A percentile compares a stretch with the other conserved stretches of the same genome.
Evolutionary conservation across 441 rosid species (phyloP).

Genomic region (Codiaeum variegatum): DNA sequence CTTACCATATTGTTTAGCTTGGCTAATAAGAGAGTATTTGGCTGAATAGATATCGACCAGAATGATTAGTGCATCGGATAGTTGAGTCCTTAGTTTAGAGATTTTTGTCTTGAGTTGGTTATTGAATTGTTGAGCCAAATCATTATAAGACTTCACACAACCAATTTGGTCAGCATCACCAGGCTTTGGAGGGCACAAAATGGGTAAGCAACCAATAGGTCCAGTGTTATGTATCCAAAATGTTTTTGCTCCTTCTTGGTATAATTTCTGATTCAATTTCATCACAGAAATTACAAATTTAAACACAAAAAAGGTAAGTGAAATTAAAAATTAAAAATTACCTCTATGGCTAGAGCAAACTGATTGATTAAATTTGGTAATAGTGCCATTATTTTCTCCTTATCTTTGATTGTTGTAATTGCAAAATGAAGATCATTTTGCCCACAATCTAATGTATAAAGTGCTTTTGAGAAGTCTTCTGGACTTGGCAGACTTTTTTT

Average conservation of each 20-base stretch:
- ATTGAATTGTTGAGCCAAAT: slow-evolving; percentile 46
- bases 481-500: slow-evolving; percentile 5
- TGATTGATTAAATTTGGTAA: slow-evolving; percentile 3
- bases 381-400: neutral
- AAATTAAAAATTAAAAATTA: neutral
- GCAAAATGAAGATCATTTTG: slow-evolving; percentile 11
- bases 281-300: neutral
- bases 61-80: slow-evolving; percentile 28
- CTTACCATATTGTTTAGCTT: slow-evolving; percentile 35
- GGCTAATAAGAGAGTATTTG: slow-evolving; percentile 36
- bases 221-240: slow-evolving; percentile 58
- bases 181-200: slow-evolving; percentile 21
- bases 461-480: slow-evolving; percentile 10
- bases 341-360: slow-evolving; percentile 5
- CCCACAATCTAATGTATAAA: slow-evolving; percentile 10
- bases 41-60: slow-evolving; percentile 41
- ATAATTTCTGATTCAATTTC: slow-evolving; percentile 29
- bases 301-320: neutral
- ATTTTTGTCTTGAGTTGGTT: slow-evolving; percentile 32
- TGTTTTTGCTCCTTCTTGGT: slow-evolving; percentile 40
- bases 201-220: slow-evolving; percentile 51
- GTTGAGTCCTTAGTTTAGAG: slow-evolving; percentile 27
- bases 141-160: slow-evolving; percentile 35
- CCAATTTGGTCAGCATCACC: slow-evolving; percentile 31
- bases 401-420: neutral